phyloP scores from a whole-genome alignment of 2,329 filamentous ascomycete species.

The Hypoxylon sp. region DNA sequence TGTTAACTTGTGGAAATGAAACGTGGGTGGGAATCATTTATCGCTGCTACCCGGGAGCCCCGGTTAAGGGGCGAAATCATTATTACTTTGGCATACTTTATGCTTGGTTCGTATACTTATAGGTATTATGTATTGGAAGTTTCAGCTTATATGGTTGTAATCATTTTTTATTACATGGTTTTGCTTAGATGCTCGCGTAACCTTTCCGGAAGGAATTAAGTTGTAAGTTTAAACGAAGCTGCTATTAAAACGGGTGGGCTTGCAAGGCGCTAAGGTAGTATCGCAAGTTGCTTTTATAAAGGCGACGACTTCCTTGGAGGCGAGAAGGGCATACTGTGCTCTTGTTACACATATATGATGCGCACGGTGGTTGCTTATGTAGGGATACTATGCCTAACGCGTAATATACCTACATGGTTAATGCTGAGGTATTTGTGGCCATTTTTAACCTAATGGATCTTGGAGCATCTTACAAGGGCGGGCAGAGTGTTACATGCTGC shows the following conservation, averaged over 20 bases:
- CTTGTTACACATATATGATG: neutral
- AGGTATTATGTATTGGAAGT: neutral
- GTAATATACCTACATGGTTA: too few relatives aligned
- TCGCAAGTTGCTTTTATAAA: neutral
- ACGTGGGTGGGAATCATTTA: neutral
- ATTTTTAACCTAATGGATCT: too few relatives aligned
- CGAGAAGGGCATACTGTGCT: neutral
- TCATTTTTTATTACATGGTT: conserved; percentile 1
- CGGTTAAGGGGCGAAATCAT: conserved; percentile 19
- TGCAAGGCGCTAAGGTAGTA: neutral
- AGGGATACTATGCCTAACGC: neutral
- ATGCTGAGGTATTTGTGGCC: too few relatives aligned
- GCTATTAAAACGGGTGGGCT: neutral
- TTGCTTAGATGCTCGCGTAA: neutral
- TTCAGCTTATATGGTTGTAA: neutral
- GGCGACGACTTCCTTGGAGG: neutral
- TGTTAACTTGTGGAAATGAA: neutral
- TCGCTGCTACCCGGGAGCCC: conserved; percentile 28
- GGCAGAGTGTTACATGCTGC: too few relatives aligned
- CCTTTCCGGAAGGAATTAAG: neutral
- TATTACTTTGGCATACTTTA: neutral
- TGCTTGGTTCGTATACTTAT: neutral
- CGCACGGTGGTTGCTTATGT: neutral
- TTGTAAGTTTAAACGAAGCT: conserved; percentile 1
- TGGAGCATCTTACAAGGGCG: too few relatives aligned